These are phyloP conservation scores for Lichtheimia corymbifera DNA, from an alignment of 371 early-diverging fungal species.

Conservation along the genomic window DNA sequence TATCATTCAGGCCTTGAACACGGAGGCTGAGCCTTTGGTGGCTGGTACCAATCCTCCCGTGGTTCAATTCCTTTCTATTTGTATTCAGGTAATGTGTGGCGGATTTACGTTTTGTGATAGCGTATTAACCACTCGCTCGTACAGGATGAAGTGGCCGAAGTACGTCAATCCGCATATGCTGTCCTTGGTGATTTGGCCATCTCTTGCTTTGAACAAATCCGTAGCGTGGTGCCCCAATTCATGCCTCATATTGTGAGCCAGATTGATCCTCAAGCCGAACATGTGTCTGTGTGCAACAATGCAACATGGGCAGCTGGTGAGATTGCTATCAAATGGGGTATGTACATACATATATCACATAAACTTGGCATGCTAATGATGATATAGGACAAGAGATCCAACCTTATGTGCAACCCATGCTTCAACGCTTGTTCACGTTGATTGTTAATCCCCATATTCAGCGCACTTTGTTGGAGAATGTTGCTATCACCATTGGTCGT, in stretches of 20 bases:
- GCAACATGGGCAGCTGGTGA: constrained; percentile 95
- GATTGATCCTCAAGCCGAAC: constrained; percentile 63
- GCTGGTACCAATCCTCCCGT: constrained; percentile 71
- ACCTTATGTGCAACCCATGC: constrained; percentile 73
- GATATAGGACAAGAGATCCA: constrained; percentile 57
- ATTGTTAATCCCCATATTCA: constrained; percentile 67
- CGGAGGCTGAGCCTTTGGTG: constrained; percentile 73
- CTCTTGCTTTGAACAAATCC: constrained; percentile 73
- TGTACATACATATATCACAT: constrained; percentile 13
- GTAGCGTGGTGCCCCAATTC: constrained; percentile 70
- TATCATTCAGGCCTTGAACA: constrained; percentile 87
- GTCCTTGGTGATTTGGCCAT: constrained; percentile 93
- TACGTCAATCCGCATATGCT: constrained; percentile 90
- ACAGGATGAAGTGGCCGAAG: constrained; percentile 79
- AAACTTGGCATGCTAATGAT: neutral
- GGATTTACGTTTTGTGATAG: neutral
- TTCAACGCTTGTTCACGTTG: constrained; percentile 81
- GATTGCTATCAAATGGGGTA: constrained; percentile 78
- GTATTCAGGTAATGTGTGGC: constrained; percentile 67
- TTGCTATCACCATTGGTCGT: constrained; percentile 93
- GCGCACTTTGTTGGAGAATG: constrained; percentile 85
- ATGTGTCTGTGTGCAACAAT: constrained; percentile 85
- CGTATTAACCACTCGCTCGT: constrained; percentile 71
- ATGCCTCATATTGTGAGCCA: constrained; percentile 74
- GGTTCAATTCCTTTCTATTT: constrained; percentile 74